Evolutionary conservation across 2,329 filamentous ascomycete species (phyloP).

Genomic region (Dactylellina haptotyla): DNA sequence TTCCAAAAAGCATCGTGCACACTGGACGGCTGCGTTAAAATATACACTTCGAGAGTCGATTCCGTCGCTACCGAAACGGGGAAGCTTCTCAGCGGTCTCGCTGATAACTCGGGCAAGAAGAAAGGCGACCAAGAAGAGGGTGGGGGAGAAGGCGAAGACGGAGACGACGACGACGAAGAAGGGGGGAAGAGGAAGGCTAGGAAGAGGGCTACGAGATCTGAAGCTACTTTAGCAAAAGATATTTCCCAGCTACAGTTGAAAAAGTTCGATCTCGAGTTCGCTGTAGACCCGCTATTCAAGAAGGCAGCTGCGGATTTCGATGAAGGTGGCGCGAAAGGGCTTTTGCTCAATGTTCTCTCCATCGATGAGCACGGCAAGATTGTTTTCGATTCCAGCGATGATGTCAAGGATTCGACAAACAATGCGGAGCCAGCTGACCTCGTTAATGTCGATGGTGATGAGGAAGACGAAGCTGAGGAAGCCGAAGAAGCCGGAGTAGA

Average conservation of each 20-base stretch:
- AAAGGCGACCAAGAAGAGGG: slow-evolving; percentile 75
- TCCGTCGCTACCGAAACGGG: slow-evolving; percentile 98
- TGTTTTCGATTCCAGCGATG: slow-evolving; percentile 98
- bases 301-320: slow-evolving; percentile 98
- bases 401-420: slow-evolving; percentile 69
- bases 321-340: slow-evolving; percentile 93
- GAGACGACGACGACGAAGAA: slow-evolving; percentile 70
- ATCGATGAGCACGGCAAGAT: slow-evolving; percentile 92
- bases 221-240: slow-evolving; percentile 89
- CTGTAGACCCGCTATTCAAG: slow-evolving; percentile 98
- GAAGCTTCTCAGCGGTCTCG: slow-evolving; percentile 90
- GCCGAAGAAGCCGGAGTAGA: slow-evolving; percentile 48
- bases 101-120: slow-evolving; percentile 77
- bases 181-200: slow-evolving; percentile 74
- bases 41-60: slow-evolving; percentile 97
- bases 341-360: slow-evolving; percentile 94
- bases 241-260: slow-evolving; percentile 91
- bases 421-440: slow-evolving; percentile 59
- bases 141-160: slow-evolving; percentile 69
- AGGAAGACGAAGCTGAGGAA: slow-evolving; percentile 46
- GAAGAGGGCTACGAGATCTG: slow-evolving; percentile 69
- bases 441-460: slow-evolving; percentile 56
- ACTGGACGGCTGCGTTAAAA: slow-evolving; percentile 97
- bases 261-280: slow-evolving; percentile 96
- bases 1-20: slow-evolving; percentile 99